Conservation (phyloP, 257 asterid genomes). For the Lavandula angustifolia region DNA sequence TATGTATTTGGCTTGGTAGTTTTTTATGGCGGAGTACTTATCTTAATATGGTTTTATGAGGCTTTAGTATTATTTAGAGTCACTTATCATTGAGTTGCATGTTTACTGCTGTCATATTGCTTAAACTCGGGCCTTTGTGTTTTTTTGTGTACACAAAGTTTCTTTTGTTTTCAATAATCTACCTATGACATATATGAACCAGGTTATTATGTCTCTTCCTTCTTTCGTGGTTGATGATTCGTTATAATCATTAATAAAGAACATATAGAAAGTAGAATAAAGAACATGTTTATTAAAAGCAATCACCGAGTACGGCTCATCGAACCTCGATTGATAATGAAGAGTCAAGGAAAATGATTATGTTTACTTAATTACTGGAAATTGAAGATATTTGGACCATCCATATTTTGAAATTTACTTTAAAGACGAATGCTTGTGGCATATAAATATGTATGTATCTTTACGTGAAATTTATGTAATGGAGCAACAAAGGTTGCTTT, state of each 20-base stretch:
- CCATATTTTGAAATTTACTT: slow-evolving; percentile 5
- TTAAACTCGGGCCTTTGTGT: slow-evolving; percentile 17
- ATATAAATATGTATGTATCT: slow-evolving; percentile 15
- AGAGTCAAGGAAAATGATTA: background rate
- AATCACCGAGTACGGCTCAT: too few relatives aligned
- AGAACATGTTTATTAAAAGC: too few relatives aligned
- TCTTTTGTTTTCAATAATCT: slow-evolving; percentile 11
- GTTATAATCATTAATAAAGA: slow-evolving; percentile 17
- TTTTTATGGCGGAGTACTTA: background rate
- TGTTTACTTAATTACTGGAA: background rate
- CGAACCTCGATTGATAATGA: background rate
- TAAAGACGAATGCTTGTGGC: background rate
- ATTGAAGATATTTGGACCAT: slow-evolving; percentile 7
- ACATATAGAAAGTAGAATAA: background rate
- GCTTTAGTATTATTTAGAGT: slow-evolving; percentile 17
- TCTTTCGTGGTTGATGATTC: slow-evolving; percentile 8
- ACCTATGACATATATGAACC: slow-evolving; percentile 8
- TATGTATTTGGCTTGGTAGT: slow-evolving; percentile 15
- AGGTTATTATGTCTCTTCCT: slow-evolving; percentile 1
- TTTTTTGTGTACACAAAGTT: background rate
- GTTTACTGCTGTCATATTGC: slow-evolving; percentile 15
- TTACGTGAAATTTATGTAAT: slow-evolving; percentile 8
- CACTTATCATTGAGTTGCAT: slow-evolving; percentile 27
- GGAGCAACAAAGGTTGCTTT: slow-evolving; percentile 2
- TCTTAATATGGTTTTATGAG: slow-evolving; percentile 23